Evolutionary conservation across 2,329 filamentous ascomycete species (phyloP).

Genomic region (Sporothrix inflata): DNA sequence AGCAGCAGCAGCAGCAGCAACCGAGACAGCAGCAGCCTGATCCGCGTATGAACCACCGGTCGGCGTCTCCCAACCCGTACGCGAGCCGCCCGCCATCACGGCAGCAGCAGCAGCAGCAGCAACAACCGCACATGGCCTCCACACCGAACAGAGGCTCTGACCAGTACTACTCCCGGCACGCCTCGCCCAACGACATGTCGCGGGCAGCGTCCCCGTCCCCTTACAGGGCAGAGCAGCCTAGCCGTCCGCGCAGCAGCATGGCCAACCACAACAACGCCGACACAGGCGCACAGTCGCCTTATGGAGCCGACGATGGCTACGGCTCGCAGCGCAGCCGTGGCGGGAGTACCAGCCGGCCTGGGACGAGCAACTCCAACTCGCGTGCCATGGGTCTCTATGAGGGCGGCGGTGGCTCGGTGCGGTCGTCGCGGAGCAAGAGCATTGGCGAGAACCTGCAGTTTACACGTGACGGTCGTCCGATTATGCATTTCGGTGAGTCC

Average conservation of each 20-base stretch:
- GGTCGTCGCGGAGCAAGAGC: constrained; percentile 75
- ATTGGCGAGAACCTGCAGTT: constrained; percentile 84
- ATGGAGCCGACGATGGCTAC: constrained; percentile 56
- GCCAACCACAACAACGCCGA: constrained; percentile 46
- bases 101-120: constrained; percentile 42
- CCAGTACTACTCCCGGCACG: constrained; percentile 55
- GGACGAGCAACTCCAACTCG: constrained; percentile 47
- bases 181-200: constrained; percentile 54
- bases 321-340: constrained; percentile 58
- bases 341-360: constrained; percentile 50
- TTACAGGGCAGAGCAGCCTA: constrained; percentile 48
- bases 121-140: constrained; percentile 36
- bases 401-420: constrained; percentile 46
- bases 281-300: constrained; percentile 69
- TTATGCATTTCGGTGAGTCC: constrained; percentile 88
- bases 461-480: constrained; percentile 81
- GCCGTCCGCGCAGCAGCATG: constrained; percentile 56
- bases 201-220: constrained; percentile 52
- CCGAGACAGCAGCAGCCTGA: constrained; percentile 41
- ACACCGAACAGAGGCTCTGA: constrained; percentile 52
- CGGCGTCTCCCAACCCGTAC: constrained; percentile 63
- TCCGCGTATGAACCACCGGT: constrained; percentile 40
- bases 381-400: constrained; percentile 62
- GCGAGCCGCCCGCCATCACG: constrained; percentile 45
- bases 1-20: constrained; percentile 26